A percentile compares a stretch with the other conserved stretches of the same genome.
These are phyloP conservation scores for Schoenoplectus tabernaemontani DNA, from an alignment of 202 grass and related monocot species.

Conservation along the genomic window DNA sequence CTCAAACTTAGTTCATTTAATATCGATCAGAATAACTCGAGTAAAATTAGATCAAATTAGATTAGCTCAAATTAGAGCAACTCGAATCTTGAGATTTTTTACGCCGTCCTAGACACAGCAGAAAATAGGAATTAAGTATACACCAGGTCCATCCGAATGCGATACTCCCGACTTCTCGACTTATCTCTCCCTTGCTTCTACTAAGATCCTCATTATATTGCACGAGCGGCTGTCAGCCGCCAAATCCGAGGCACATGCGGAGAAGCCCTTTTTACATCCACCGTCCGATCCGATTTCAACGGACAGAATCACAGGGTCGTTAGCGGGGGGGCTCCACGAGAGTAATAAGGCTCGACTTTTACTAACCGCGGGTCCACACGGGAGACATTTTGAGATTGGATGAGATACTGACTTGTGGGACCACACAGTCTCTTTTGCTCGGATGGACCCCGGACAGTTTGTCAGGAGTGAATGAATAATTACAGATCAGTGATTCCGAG, in stretches of 20 bases:
- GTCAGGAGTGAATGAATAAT: background rate
- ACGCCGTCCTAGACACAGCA: no score
- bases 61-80: no score
- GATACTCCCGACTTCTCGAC: background rate
- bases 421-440: background rate
- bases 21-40: no score
- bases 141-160: background rate
- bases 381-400: background rate
- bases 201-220: background rate
- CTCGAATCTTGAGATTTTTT: no score
- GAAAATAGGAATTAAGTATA: no score
- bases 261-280: background rate
- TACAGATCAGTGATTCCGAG: background rate
- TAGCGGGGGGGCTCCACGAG: background rate
- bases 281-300: background rate
- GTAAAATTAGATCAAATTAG: no score
- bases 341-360: background rate
- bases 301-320: background rate
- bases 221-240: conserved; percentile 17
- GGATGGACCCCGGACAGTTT: background rate
- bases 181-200: background rate
- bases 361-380: background rate
- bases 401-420: background rate
- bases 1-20: no score
- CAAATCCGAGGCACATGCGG: conserved; percentile 9